Conservation (phyloP, 768 basidiomycete species). For the Boletellus emodensis region DNA sequence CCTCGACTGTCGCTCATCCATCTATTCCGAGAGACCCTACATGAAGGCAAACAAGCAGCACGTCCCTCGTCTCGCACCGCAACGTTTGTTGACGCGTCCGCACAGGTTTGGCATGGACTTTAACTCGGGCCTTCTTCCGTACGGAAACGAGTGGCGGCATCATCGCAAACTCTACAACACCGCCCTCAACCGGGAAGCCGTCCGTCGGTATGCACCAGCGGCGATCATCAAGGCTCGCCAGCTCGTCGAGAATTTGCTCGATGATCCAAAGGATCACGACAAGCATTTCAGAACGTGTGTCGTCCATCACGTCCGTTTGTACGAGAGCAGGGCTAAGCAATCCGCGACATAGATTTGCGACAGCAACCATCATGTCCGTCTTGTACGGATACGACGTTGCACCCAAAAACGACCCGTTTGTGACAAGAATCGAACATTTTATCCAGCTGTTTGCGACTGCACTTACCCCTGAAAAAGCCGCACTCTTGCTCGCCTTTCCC, state of each 20-base stretch:
- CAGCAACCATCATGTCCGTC: conserved; percentile 21
- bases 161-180: conserved; percentile 28
- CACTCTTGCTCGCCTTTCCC: conserved; percentile 20
- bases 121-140: conserved; percentile 24
- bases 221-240: conserved; percentile 20
- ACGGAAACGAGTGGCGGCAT: conserved; percentile 28
- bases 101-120: conserved; percentile 31
- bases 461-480: conserved; percentile 22
- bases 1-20: conserved; percentile 23
- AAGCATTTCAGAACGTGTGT: conserved; percentile 22
- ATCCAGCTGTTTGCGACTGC: conserved; percentile 6
- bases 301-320: conserved; percentile 2
- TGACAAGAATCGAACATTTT: conserved; percentile 15
- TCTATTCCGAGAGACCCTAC: conserved; percentile 28
- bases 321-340: background rate
- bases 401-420: conserved; percentile 25
- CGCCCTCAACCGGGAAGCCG: conserved; percentile 16
- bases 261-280: conserved; percentile 10
- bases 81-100: background rate
- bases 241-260: conserved; percentile 21
- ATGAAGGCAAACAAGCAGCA: conserved; percentile 20
- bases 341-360: conserved; percentile 14
- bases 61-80: background rate
- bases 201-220: conserved; percentile 10
- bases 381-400: conserved; percentile 26